Evolutionary conservation across 306 rosid genomes (phyloP), one percentile per base, ranked within the genome.

Genomic region (Crataegus laevigata): DNA sequence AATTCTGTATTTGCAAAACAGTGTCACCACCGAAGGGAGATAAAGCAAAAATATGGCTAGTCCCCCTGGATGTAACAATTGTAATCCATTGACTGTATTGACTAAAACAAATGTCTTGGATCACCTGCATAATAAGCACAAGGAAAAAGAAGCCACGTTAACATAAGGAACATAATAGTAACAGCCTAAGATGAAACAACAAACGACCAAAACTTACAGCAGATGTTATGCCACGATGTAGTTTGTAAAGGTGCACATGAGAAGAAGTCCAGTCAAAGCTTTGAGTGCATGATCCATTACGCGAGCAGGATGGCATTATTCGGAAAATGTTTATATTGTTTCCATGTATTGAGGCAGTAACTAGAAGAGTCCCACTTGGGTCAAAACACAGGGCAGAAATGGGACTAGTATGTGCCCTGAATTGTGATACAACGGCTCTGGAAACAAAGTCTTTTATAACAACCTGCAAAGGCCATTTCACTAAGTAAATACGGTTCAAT

Each of bases 61-160:
- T 93, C 59, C 98, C 97, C 84, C 83, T 85, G 79, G 91, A 88
- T 62, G 98, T 85, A 82, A 89, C 87, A 83, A 93, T 87, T 59
- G 97, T 70, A 75, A 93, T 80, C 97, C 98, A 93, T 77, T 93
- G 96, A 85, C 98, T 93, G 76, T 82, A 82, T 64, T 68, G 87
- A 75, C 98, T 89, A 83, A 93, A 89, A 88, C 93, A 86, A 77
- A 93, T 89, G 87, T 93, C 98, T 82, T 93, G 97, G 84, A 93
- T 91, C 71, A 89, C 93, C 97, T 93, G 89, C 57, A 68, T 58
- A 57, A 66, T 51, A 79, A 67, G 58, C 73, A 79, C 63, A 84
- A 80, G 24, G 21, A 28, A 71, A 66, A 65, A 66, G 9, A 72
- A 72, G 76, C 75, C 71, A 75, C 54, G 7, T 74, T 21, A 79